Evolutionary conservation across 2,329 filamentous ascomycete species (phyloP).

Genomic region (Fusarium lyarnte): DNA sequence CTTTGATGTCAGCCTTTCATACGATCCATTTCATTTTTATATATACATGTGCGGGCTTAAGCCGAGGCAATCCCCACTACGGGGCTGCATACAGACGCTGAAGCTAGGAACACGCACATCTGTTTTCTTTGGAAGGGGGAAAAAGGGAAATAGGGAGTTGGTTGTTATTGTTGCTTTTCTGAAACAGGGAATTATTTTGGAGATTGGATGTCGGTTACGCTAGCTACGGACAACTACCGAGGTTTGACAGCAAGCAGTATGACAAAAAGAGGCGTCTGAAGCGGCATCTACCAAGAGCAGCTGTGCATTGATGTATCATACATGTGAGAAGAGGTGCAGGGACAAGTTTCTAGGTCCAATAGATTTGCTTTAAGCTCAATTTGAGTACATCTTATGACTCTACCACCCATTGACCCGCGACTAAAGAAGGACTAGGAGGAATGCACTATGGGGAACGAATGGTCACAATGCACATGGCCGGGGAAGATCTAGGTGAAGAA

Average conservation of each 20-base stretch:
- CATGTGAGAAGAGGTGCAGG: constrained; percentile 38
- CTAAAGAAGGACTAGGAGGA: constrained; percentile 24
- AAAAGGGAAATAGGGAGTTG: constrained; percentile 14
- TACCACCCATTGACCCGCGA: constrained; percentile 27
- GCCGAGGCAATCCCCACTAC: constrained; percentile 34
- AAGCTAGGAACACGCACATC: background rate
- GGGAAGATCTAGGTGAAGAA: constrained; percentile 13
- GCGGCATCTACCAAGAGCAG: constrained; percentile 20
- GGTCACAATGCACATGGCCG: constrained; percentile 12
- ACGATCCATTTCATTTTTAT: constrained; percentile 10
- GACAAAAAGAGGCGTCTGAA: constrained; percentile 39
- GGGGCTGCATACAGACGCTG: background rate
- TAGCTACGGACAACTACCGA: constrained; percentile 38
- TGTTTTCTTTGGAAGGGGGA: constrained; percentile 1
- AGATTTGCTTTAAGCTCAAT: constrained; percentile 34
- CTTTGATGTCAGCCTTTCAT: background rate
- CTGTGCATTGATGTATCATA: constrained; percentile 26
- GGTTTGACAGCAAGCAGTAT: constrained; percentile 25
- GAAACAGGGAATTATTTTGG: constrained; percentile 21
- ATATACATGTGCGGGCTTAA: constrained; percentile 23
- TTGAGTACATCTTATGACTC: constrained; percentile 40
- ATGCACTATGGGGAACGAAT: constrained; percentile 19
- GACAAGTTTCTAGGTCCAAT: constrained; percentile 36
- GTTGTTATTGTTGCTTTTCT: constrained; percentile 17
- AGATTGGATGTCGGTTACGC: constrained; percentile 23